These are phyloP conservation scores for Syzygium jambos DNA, from an alignment of 345 rosid genomes.

Conservation along the genomic window DNA sequence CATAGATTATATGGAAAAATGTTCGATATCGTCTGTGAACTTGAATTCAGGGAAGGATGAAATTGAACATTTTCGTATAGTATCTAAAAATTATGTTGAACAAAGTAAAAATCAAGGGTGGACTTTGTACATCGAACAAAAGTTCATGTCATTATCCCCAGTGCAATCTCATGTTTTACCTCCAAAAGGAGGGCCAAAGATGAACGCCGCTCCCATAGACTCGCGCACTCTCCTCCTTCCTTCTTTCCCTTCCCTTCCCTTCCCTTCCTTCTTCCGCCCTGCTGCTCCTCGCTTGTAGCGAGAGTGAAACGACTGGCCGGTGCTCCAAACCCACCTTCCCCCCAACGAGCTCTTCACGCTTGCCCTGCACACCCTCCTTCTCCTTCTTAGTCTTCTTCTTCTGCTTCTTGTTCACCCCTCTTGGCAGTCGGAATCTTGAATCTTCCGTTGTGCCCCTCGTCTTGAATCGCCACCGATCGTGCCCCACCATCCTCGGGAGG, in stretches of 20 bases:
- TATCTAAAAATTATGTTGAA: too few relatives aligned
- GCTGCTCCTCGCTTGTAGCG: neutral
- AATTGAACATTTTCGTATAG: too few relatives aligned
- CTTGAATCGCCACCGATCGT: neutral
- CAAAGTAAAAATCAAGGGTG: too few relatives aligned
- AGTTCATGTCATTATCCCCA: too few relatives aligned
- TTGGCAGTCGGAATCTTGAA: neutral
- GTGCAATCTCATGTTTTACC: neutral
- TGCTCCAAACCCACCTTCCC: neutral
- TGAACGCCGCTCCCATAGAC: neutral
- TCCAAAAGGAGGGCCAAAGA: neutral
- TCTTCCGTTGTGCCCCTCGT: neutral
- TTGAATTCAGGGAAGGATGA: too few relatives aligned
- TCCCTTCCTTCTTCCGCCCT: neutral
- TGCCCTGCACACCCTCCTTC: neutral
- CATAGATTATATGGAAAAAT: too few relatives aligned
- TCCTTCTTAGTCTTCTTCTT: neutral
- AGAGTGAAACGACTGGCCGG: neutral
- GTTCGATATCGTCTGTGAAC: too few relatives aligned
- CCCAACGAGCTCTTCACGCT: neutral
- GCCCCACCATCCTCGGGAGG: neutral
- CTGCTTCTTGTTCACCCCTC: neutral
- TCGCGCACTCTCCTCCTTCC: neutral
- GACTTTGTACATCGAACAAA: too few relatives aligned
- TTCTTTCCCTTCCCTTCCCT: neutral